Conservation (phyloP, 2,329 filamentous ascomycete species). For the Aspergillus sergii region DNA sequence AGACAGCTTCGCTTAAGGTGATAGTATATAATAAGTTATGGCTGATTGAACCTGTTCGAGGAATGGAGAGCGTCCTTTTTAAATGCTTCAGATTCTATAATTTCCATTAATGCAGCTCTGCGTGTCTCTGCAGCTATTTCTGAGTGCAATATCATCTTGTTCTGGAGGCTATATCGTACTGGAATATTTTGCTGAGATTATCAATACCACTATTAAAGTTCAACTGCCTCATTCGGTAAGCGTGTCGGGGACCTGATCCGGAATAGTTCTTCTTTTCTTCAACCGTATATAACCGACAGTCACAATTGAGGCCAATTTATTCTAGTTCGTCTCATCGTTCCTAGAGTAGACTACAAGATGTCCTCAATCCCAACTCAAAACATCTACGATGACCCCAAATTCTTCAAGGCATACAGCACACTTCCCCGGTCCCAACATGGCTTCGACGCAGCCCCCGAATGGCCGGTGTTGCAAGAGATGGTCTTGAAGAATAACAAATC, state of each 20-base stretch:
- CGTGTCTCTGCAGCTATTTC: too few species aligned
- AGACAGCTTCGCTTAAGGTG: not conserved
- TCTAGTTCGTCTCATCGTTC: not conserved
- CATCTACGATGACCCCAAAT: conserved; percentile 44
- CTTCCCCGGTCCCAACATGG: conserved; percentile 47
- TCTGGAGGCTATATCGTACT: not conserved
- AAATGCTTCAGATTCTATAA: not conserved
- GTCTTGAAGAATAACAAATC: conserved; percentile 33
- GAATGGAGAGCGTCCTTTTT: not conserved
- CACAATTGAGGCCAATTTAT: not conserved
- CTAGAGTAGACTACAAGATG: not conserved
- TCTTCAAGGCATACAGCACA: conserved; percentile 49
- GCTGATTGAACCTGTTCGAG: not conserved
- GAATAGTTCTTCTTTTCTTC: not conserved
- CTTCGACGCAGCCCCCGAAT: conserved; percentile 48
- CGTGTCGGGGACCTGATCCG: not conserved
- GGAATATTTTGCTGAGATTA: too few species aligned
- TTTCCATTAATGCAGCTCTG: not conserved
- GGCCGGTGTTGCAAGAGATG: conserved; percentile 46
- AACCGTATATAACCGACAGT: not conserved
- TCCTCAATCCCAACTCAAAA: conserved; percentile 16
- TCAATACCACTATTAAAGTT: too few species aligned
- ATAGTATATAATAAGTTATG: not conserved
- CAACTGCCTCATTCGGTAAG: not conserved
- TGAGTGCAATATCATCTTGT: not conserved